Evolutionary conservation across 2,329 filamentous ascomycete genomes (phyloP), one percentile per base, ranked within the genome.

Genomic region (Ophiostoma quercus): DNA sequence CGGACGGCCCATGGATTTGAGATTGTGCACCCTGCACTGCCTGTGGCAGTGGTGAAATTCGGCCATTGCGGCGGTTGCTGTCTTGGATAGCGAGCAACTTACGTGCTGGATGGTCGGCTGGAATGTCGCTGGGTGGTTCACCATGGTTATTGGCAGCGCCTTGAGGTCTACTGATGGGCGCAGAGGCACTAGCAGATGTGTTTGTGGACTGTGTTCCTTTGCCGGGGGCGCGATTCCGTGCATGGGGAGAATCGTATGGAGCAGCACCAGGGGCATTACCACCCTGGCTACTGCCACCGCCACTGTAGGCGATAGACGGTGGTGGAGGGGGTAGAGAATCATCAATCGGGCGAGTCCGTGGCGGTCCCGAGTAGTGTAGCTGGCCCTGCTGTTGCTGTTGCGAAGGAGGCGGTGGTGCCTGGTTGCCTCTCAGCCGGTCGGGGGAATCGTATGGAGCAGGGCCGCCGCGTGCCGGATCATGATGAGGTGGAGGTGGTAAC

Each of bases 21-120:
- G 90, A 88, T 77, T 97, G 94, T 1, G 92, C 94, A 29, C 94
- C 94, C 77, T 97, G 94, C 0, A 97, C 94, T 29, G 94, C 94
- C 78, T 97, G 94, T 0, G 94, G 94, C 19, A 97, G 82, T 1
- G 94, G 94, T 9, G 94, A 97, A 54, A 92, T 85, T 67, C 94
- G 89, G 1, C 94, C 94, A 47, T 66, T 66, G 73, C 90, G 91
- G 68, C 92, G 88, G 76, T 92, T 93, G 71, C 90, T 89, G 70
- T 92, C 89, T 74, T 96, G 92, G 12, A 96, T 85, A 2, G 88
- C 89, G n/a, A 97, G 82, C 62, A 96, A 83, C 51, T 86, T 88
- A 72, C 91, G 84, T 71, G 84, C 88, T 66, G 85, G 84, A 51
- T 87, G 83, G 57, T 87, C 83, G 41, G 86, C 83, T 67, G 87